Evolutionary conservation across 179 eudicot genomes (phyloP), one percentile per base, ranked within the genome.

Genomic region (Camellia oleifera): DNA sequence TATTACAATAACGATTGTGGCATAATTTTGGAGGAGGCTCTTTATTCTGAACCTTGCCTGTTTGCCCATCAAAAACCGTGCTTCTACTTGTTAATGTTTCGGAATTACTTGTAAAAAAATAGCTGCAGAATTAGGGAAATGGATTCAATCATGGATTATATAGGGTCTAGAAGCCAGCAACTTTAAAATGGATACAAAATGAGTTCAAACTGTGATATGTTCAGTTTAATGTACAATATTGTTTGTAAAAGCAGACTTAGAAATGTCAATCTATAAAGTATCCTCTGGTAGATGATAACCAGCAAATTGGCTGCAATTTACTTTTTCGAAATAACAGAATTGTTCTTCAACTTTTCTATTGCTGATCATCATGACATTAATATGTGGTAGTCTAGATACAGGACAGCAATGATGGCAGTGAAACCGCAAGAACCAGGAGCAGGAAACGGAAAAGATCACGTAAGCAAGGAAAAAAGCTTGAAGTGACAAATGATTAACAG

Each of bases 371-470:
- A 48, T 70, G 74, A 7, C 74, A 50, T 48, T 71, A 23, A 18
- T 50, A 9, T 50, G 58, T 71, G 0, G 57, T 4, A 3, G 54
- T 50, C 60, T n/a, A 46, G 64, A 23, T 78, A 83, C 89, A 89
- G 92, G 88, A 78, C 46, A 81, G 72, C 52, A 78, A 79, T 63
- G 63, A 62, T 76, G 84, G 52, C 42, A 83, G 70, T 74, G 87
- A 79, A 72, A 74, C 81, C 3, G 48, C 72, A 15, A 83, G 84
- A 79, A 84, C 66, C 53, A 50, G 20, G 80, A 70, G 86, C 61
- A 89, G 88, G 82, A 92, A 88, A 79, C 86, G 92, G 77, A 94
- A 91, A 83, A 91, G 94, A 83, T 78, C 91, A 17, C 86, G 82
- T 26, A 88, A 81, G 40, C 40, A 32, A 77, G 81, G 82, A 81